Base-by-base conservation (phyloP, 2,329 filamentous ascomycete species). In the Aureobasidium sp. region DNA sequence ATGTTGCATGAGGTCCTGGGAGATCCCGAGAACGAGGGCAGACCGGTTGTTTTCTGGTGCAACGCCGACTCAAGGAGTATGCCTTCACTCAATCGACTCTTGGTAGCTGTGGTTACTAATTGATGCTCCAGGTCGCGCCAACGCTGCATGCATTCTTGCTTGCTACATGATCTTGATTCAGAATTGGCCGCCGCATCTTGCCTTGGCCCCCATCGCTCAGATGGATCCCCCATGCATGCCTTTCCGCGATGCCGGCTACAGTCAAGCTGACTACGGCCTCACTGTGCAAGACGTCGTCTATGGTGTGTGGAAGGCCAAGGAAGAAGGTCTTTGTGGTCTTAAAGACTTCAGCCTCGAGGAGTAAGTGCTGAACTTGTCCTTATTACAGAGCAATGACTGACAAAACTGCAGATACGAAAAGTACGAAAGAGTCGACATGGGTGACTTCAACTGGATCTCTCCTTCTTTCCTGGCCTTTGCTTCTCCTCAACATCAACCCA, bases 101-200 rank as follows among this genome's bases (percentile, higher is more conserved):
- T 42, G 46, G 46, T 10, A 20, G 37, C 32, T 74, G 57, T 56
- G 61, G 41, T 51, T 46, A 47, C 69, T 72, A 61, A 71, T 66
- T 17, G 42, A 17, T n/a, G 37, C 36, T 27, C 29, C 63, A 92
- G 89, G 88, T 74, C 88, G 94, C 73, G 90, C 90, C 67, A 99
- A 99, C 76, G 91, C 94, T 52, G 91, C 94, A 32, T 97, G 92
- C 74, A 84, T 99, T 71, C 84, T 99, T 50, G 93, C 94, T 61
- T 96, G 91, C 79, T 99, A 99, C 79, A 97, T 99, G 92, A 92
- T 99, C 47, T 79, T 99, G 67, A 96, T 99, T 69, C 94, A 99
- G 78, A 90, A 90, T 46, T 99, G 94, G 94, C 90, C 94, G 51
- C 94, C 94, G 58, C 94, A 99, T 79, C 80, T 97, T 69, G 94